phyloP scores from a whole-genome alignment of 2,329 filamentous ascomycete species.

The Clonostachys solani region DNA sequence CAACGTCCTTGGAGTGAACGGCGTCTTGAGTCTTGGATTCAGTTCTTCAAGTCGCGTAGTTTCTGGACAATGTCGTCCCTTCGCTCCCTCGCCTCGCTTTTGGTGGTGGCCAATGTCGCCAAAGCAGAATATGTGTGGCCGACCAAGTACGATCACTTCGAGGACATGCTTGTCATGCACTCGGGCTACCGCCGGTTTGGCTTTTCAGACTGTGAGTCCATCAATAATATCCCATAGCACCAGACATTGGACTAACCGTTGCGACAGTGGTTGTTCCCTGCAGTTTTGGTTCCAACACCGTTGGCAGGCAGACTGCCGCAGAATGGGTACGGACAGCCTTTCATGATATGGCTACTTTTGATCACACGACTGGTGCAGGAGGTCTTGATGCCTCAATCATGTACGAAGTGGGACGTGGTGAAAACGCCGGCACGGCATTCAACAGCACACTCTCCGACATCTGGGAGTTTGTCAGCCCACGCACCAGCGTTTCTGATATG shows the following conservation, averaged over 20 bases:
- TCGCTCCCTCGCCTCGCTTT: too few species aligned
- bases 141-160: conserved; percentile 10
- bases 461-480: conserved; percentile 8
- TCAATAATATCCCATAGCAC: background rate
- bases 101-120: too few species aligned
- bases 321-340: conserved; percentile 24
- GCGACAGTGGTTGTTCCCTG: conserved; percentile 6
- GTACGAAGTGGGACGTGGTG: conserved; percentile 17
- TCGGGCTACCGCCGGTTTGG: conserved; percentile 10
- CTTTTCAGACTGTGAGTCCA: conserved; percentile 11
- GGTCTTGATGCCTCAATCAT: conserved; percentile 23
- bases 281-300: conserved; percentile 10
- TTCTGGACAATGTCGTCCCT: too few species aligned
- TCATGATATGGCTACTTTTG: conserved; percentile 20
- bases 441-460: conserved; percentile 20
- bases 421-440: conserved; percentile 21
- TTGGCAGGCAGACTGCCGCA: conserved; percentile 16
- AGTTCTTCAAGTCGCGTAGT: too few species aligned
- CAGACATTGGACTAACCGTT: conserved; percentile 1
- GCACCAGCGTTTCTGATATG: conserved; percentile 12
- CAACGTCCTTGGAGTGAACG: too few species aligned
- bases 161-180: conserved; percentile 12
- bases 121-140: conserved; percentile 8
- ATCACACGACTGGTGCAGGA: conserved; percentile 15
- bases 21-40: too few species aligned